Evolutionary conservation across 2,329 filamentous ascomycete genomes (phyloP), one percentile per base, ranked within the genome.

Genomic region (Neonectria punicea): DNA sequence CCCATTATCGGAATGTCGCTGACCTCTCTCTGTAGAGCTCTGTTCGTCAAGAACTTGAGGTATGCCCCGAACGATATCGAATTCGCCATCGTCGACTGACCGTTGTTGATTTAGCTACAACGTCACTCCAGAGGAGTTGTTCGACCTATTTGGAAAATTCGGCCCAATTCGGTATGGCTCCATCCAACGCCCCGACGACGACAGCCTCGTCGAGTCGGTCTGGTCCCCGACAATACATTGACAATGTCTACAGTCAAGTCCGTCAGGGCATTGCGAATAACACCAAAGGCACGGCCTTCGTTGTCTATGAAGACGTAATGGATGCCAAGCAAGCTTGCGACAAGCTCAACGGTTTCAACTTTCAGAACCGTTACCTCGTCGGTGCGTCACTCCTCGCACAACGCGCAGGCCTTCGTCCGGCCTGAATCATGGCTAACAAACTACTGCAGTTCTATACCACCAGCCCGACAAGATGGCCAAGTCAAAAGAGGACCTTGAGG

Each of bases 41-140:
- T 99, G 86, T 98, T 98, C 89, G 95, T 98, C 78, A 98, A 98
- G 93, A 98, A 99, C 89, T 89, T 98, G 86, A 97, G 93, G 93
- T 97, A 82, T 74, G 86, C 83, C 25, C 51, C 28, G 63, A 64
- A 58, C 58, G 53, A 57, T 32, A 18, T 59, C 47, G 63, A 59
- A 62, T 66, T 54, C 63, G 59, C 63, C 62, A 46, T 65, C 53
- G 22, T 34, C 67, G 44, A 70, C 74, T 78, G 71, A 89, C 87
- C 82, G 89, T 89, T 82, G 87, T 89, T 85, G 85, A 57, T 75
- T 49, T 71, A 97, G 94, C 92, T 98, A 98, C 89, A 97, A 97
- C 92, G 94, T 99, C 79, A 96, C 94, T 78, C 92, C 95, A 77
- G 94, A 98, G 84, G 94, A 98, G 84, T 90, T 99, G 73, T 99